Percentiles rank a stretch among this genome's conserved stretches.
Conservation (phyloP, 2,329 filamentous ascomycete species). For the Monosporascus ibericus region DNA sequence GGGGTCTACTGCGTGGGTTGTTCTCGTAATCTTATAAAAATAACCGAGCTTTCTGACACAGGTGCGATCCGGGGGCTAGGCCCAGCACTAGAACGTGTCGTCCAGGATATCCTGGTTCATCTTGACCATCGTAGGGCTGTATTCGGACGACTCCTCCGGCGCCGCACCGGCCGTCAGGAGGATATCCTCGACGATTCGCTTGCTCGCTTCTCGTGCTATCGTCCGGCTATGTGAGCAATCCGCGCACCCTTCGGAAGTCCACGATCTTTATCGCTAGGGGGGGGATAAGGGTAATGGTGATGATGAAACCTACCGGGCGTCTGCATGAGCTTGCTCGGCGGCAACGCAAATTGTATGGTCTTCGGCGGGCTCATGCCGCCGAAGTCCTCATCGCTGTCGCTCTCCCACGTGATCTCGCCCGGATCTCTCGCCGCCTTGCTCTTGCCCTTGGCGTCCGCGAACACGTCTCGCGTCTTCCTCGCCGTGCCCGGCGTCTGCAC, state of each 20-base stretch:
- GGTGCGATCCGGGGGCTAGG: not conserved
- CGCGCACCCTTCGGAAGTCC: constrained; percentile 2
- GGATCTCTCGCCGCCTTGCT: constrained; percentile 27
- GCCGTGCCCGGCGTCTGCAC: constrained; percentile 68
- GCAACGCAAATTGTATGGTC: constrained; percentile 80
- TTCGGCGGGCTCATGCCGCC: constrained; percentile 85
- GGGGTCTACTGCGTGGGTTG: not conserved
- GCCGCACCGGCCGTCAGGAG: constrained; percentile 67
- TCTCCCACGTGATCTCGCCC: constrained; percentile 66
- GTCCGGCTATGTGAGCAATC: constrained; percentile 8
- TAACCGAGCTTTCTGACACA: not conserved
- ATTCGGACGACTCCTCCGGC: constrained; percentile 48
- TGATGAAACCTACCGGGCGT: constrained; percentile 58
- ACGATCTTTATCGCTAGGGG: not conserved
- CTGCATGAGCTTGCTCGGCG: constrained; percentile 69
- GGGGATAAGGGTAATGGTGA: not conserved
- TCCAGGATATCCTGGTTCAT: constrained; percentile 57
- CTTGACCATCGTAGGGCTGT: constrained; percentile 60
- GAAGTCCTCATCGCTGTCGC: constrained; percentile 63
- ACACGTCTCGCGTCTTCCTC: constrained; percentile 45
- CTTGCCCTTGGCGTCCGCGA: constrained; percentile 25
- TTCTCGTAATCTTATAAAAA: not conserved
- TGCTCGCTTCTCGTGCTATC: constrained; percentile 70
- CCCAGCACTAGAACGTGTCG: constrained; percentile 49
- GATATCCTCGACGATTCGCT: constrained; percentile 74